phyloP scores from a whole-genome alignment of 805 yeast species.

The Kodamaea lidongshanica region DNA sequence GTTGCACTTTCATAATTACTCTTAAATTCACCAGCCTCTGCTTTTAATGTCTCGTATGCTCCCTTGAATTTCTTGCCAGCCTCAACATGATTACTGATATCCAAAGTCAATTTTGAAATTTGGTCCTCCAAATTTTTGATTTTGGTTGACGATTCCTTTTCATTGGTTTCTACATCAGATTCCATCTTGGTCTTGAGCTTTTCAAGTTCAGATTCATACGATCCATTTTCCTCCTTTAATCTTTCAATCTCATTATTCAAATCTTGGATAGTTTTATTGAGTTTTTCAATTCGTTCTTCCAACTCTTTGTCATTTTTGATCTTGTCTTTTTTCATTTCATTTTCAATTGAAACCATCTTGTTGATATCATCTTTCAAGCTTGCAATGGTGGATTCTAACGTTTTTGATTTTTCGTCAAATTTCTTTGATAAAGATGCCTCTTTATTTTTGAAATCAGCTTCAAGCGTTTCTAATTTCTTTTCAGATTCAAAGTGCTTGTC shows the following conservation, averaged over 20 bases:
- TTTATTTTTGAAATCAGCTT: no score
- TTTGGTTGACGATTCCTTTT: constrained; percentile 5
- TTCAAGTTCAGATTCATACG: constrained; percentile 5
- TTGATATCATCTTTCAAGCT: no score
- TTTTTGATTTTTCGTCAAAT: no score
- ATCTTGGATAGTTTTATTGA: constrained; percentile 1
- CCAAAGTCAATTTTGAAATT: constrained; percentile 3
- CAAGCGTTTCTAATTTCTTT: no score
- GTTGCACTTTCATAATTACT: neutral
- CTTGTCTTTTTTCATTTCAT: no score
- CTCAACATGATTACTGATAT: neutral
- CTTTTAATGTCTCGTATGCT: constrained; percentile 2
- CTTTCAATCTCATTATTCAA: constrained; percentile 1
- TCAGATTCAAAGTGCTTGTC: no score
- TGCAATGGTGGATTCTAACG: no score
- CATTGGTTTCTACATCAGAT: constrained; percentile 5
- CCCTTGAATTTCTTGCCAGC: neutral
- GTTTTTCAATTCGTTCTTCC: neutral
- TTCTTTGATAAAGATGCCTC: no score
- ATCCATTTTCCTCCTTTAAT: constrained; percentile 5
- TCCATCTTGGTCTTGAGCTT: constrained; percentile 1
- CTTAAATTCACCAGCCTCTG: constrained; percentile 1
- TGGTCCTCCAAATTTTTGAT: constrained; percentile 7
- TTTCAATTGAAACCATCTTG: no score
- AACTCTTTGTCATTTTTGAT: no score